phyloP scores from a whole-genome alignment of 345 rosid genomes.

The Boechera stricta region DNA sequence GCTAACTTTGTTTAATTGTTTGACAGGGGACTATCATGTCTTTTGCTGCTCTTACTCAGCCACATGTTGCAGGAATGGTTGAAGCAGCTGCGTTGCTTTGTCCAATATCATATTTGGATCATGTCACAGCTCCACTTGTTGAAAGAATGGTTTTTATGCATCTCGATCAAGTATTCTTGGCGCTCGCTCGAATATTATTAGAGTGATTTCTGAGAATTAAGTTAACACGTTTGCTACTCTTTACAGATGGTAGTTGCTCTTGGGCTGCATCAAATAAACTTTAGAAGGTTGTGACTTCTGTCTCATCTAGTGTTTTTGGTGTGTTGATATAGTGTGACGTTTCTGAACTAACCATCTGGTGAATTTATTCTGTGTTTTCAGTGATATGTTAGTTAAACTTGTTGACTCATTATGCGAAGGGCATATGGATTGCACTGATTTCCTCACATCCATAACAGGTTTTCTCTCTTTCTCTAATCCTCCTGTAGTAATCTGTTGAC shows the following conservation, averaged over 20 bases:
- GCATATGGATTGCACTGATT: slow-evolving; percentile 66
- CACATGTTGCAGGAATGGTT: slow-evolving; percentile 71
- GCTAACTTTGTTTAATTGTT: background rate
- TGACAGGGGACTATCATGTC: slow-evolving; percentile 89
- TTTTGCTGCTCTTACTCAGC: slow-evolving; percentile 85
- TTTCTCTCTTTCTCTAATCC: slow-evolving; percentile 12
- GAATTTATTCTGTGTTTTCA: slow-evolving; percentile 41
- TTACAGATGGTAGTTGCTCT: slow-evolving; percentile 73
- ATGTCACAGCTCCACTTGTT: slow-evolving; percentile 80
- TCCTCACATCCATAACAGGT: slow-evolving; percentile 88
- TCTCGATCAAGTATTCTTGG: slow-evolving; percentile 77
- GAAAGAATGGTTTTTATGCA: slow-evolving; percentile 83
- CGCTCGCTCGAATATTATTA: slow-evolving; percentile 31
- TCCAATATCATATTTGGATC: slow-evolving; percentile 90
- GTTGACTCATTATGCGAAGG: slow-evolving; percentile 76
- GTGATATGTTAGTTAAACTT: slow-evolving; percentile 66
- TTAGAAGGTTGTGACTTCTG: slow-evolving; percentile 66
- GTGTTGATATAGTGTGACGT: background rate
- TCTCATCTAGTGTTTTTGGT: slow-evolving; percentile 5
- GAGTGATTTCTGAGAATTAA: slow-evolving; percentile 33
- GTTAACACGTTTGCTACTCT: slow-evolving; percentile 27
- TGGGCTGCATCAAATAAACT: slow-evolving; percentile 86
- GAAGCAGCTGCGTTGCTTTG: slow-evolving; percentile 92
- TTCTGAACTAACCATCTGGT: slow-evolving; percentile 29
- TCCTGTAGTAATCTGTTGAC: background rate